Evolutionary conservation across 306 rosid genomes (phyloP).

Genomic region (Argentina anserina): DNA sequence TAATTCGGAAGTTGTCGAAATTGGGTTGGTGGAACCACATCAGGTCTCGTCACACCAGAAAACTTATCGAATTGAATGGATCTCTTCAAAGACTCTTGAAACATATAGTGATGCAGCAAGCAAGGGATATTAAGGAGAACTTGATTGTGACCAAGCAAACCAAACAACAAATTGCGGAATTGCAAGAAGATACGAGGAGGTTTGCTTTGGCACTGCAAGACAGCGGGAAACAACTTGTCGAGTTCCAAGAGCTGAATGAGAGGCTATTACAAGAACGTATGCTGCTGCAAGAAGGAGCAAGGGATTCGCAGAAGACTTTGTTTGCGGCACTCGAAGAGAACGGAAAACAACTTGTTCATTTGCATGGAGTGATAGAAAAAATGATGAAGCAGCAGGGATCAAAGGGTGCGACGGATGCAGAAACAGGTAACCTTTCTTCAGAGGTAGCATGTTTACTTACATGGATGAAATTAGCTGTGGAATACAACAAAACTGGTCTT

Average conservation of each 20-base stretch:
- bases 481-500: no score
- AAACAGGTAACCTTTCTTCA: neutral
- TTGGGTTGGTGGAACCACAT: neutral
- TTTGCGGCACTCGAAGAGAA: neutral
- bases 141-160: neutral
- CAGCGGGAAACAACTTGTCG: neutral
- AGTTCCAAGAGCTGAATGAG: neutral
- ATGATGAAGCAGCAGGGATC: neutral
- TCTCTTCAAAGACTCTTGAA: neutral
- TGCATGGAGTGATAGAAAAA: neutral
- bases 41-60: neutral
- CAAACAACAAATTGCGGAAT: neutral
- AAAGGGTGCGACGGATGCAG: neutral
- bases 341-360: neutral
- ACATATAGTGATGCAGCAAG: neutral
- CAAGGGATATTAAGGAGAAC: neutral
- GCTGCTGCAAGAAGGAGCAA: neutral
- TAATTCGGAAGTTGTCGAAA: neutral
- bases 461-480: no score
- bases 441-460: no score
- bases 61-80: neutral
- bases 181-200: no score
- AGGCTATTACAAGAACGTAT: neutral
- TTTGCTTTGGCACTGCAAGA: no score
- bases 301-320: neutral